phyloP scores from a whole-genome alignment of 2,329 filamentous ascomycete genomes.

The Xylariaceae sp. region DNA sequence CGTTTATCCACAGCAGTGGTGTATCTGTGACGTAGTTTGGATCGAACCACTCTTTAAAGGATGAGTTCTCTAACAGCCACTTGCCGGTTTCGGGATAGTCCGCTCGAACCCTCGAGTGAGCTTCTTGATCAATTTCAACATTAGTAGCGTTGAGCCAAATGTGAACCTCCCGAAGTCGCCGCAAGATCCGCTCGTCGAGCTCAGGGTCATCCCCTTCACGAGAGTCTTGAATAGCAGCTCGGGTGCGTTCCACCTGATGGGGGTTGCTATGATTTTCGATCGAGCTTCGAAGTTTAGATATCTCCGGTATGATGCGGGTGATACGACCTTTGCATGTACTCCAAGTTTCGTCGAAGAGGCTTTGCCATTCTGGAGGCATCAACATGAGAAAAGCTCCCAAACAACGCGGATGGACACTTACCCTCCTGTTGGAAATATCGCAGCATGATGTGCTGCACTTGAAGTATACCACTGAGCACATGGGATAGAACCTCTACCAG shows the following conservation, averaged over 20 bases:
- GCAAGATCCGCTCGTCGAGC: conserved; percentile 5
- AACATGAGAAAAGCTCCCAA: neutral
- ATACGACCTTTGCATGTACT: conserved; percentile 16
- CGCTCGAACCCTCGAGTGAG: conserved; percentile 6
- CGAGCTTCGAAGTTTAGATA: conserved; percentile 15
- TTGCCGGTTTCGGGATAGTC: conserved; percentile 17
- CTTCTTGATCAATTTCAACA: conserved; percentile 4
- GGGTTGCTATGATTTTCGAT: conserved; percentile 21
- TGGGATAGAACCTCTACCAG: conserved; percentile 12
- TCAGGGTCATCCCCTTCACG: neutral
- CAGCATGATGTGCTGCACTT: conserved; percentile 17
- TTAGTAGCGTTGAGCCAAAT: conserved; percentile 13
- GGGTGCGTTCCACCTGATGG: conserved; percentile 14
- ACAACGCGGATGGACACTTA: conserved; percentile 5
- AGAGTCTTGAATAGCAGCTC: conserved; percentile 5
- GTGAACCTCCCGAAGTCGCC: conserved; percentile 4
- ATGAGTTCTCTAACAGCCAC: conserved; percentile 20
- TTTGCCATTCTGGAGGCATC: conserved; percentile 22
- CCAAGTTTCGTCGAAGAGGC: conserved; percentile 27
- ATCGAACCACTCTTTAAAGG: conserved; percentile 20
- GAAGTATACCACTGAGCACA: conserved; percentile 21
- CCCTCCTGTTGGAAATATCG: conserved; percentile 18
- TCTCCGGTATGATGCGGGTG: conserved; percentile 17
- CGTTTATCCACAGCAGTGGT: conserved; percentile 23
- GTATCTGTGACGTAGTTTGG: conserved; percentile 13